These are phyloP conservation scores for Scheffersomyces parashehatae DNA, from an alignment of 1,139 yeast genomes.

Conservation along the genomic window DNA sequence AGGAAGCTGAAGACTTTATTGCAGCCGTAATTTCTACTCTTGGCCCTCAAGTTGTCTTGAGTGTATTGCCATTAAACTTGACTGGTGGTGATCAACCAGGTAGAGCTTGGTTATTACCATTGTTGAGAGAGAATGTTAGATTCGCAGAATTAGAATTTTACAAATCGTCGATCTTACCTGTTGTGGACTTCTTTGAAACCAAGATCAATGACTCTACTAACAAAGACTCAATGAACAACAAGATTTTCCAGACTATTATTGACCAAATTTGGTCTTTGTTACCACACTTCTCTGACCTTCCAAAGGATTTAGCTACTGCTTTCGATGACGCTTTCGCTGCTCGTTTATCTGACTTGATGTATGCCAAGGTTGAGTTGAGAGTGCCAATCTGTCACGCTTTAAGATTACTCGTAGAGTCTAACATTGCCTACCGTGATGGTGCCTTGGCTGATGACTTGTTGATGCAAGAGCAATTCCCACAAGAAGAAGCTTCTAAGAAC, in stretches of 20 bases:
- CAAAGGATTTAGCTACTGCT: constrained; percentile 63
- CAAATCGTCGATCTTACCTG: constrained; percentile 64
- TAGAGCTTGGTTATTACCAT: constrained; percentile 94
- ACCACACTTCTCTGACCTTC: constrained; percentile 88
- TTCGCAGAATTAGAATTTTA: constrained; percentile 69
- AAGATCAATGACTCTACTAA: constrained; percentile 45
- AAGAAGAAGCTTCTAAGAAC: constrained; percentile 54
- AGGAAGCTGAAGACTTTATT: constrained; percentile 78
- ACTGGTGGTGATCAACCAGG: constrained; percentile 54
- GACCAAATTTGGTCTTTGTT: constrained; percentile 92
- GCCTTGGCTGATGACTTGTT: constrained; percentile 59
- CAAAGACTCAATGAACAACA: constrained; percentile 62
- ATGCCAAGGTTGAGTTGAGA: constrained; percentile 74
- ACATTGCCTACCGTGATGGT: constrained; percentile 61
- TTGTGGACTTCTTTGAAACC: constrained; percentile 57
- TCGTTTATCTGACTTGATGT: constrained; percentile 68
- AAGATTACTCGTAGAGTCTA: constrained; percentile 76
- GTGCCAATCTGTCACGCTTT: constrained; percentile 79
- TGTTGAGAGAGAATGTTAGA: constrained; percentile 82
- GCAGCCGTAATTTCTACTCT: constrained; percentile 74
- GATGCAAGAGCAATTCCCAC: constrained; percentile 61
- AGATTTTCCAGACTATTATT: constrained; percentile 76
- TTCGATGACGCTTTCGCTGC: constrained; percentile 82
- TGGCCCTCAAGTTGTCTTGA: constrained; percentile 84
- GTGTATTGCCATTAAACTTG: constrained; percentile 76